Evolutionary conservation across 1,284 basidiomycete genomes (phyloP), one percentile per base, ranked within the genome.

Genomic region (Schizopora paradoxa): DNA sequence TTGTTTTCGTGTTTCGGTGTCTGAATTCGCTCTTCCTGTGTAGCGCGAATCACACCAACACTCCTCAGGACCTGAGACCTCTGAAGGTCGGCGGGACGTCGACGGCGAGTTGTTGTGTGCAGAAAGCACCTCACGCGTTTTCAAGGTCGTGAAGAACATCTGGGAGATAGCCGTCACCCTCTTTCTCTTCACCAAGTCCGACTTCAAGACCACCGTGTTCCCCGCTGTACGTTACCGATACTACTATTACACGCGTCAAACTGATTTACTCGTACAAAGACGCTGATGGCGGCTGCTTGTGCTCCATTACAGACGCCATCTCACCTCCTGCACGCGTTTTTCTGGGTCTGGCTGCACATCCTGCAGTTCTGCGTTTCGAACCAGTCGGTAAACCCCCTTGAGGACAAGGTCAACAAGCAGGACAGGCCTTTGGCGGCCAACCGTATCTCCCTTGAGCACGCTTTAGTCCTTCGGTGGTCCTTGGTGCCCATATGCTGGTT

Each of bases 331-430:
- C 59, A 65, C 14, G 51, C 57, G 1, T 31, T 61, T 2, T 54
- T 63, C 16, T 74, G 72, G 72, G 56, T 67, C 4, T 74, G 65
- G 66, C 25, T 66, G 1, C 66, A 73, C 36, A 51, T 66, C 2
- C 54, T 74, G 6, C 68, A 70, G 26, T 67, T 66, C 50, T 54
- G 64, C 34, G 54, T 73, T 22, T 62, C 71, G 1, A 73, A 73
- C 42, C 72, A 73, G 54, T 59, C 58, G 34, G 56, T 65, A 13
- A 54, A 56, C 2, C 58, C 59, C 1, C 61, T 62, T 6, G 72
- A 73, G 51, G 71, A 74, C 50, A 42, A 35, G 3, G 45, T 58
- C 36, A 74, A 74, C 56, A 69, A 73, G 46, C 63, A 66, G 0
- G 67, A 66, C 58, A 52, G 72, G 11, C 72, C 72, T 2, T 55